Evolutionary conservation across 805 yeast species (phyloP), one percentile per base, ranked within the genome.

Genomic region (Saccharomycopsis olivae): DNA sequence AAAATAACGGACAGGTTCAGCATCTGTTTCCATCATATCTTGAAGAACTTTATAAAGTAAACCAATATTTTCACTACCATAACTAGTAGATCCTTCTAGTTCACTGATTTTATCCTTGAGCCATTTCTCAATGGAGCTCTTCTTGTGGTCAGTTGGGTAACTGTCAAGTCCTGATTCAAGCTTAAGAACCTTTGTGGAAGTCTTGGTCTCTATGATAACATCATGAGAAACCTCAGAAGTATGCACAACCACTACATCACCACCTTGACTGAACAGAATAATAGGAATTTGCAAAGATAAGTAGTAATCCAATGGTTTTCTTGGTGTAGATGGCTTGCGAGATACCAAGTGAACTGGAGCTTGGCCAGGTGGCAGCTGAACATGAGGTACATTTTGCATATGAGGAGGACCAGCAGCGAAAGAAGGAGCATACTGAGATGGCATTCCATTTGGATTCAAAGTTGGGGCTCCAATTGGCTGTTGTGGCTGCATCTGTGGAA

Each of bases 131-230:
- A 45, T 31, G 13, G 17, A 28, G 16, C 31, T 39, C 19, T 45
- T 45, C 34, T 45, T 45, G 15, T 35, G 28, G n/a, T 42, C 48
- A n/a, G 42, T 5, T 11, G 48, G 48, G 16, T 45, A 45, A 4
- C 35, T 33, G 9, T 24, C 41, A 5, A 42, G 16, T 5, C 25
- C 24, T 8, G 19, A 29, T 28, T 45, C 48, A 14, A 33, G 20
- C 3, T n/a, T n/a, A 9, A 45, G 20, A 11, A 45, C n/a, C 27
- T 38, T 45, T 9, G 33, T 10, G n/a, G 30, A 20, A n/a, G n/a
- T n/a, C n/a, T n/a, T n/a, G n/a, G n/a, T n/a, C n/a, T n/a, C n/a
- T n/a, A n/a, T n/a, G n/a, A n/a, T n/a, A n/a, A n/a, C n/a, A n/a
- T n/a, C n/a, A n/a, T n/a, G n/a, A n/a, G n/a, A n/a, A n/a, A n/a